Conservation (phyloP, 2,329 filamentous ascomycete species). For the Daldinia sp. region DNA sequence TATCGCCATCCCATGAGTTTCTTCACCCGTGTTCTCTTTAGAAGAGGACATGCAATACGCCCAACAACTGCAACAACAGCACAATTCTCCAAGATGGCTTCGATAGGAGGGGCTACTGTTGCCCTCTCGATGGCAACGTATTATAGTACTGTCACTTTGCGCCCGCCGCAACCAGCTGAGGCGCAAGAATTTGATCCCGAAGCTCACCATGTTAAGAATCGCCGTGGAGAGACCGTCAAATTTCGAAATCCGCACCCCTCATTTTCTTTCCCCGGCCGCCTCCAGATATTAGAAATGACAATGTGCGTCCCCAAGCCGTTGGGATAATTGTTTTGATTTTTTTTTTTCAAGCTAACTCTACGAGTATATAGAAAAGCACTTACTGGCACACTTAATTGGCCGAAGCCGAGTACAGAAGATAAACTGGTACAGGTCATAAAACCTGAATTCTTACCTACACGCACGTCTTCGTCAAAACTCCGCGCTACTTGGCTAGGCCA, state of each 20-base stretch:
- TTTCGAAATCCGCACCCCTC: constrained; percentile 68
- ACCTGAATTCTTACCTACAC: constrained; percentile 74
- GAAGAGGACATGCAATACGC: constrained; percentile 21
- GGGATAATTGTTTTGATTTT: not conserved
- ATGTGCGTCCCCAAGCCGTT: constrained; percentile 33
- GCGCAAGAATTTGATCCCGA: constrained; percentile 60
- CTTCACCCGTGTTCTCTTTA: constrained; percentile 31
- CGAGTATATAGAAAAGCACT: not conserved
- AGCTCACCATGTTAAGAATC: constrained; percentile 62
- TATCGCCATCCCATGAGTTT: constrained; percentile 23
- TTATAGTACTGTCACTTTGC: constrained; percentile 43
- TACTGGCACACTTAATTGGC: constrained; percentile 50
- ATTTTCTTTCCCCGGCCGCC: constrained; percentile 42
- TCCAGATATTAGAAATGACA: constrained; percentile 22
- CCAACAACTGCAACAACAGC: not conserved
- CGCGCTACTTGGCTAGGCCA: constrained; percentile 96
- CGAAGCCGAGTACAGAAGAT: constrained; percentile 70
- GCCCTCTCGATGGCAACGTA: constrained; percentile 46
- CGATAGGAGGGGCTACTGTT: constrained; percentile 37
- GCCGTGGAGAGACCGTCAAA: constrained; percentile 55
- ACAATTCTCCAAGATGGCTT: constrained; percentile 41
- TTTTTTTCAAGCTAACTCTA: constrained; percentile 14
- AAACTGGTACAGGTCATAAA: constrained; percentile 71
- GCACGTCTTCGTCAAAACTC: constrained; percentile 68
- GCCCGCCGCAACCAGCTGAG: constrained; percentile 49